Conservation (phyloP, 768 basidiomycete genomes). For the Trametes villosa region DNA sequence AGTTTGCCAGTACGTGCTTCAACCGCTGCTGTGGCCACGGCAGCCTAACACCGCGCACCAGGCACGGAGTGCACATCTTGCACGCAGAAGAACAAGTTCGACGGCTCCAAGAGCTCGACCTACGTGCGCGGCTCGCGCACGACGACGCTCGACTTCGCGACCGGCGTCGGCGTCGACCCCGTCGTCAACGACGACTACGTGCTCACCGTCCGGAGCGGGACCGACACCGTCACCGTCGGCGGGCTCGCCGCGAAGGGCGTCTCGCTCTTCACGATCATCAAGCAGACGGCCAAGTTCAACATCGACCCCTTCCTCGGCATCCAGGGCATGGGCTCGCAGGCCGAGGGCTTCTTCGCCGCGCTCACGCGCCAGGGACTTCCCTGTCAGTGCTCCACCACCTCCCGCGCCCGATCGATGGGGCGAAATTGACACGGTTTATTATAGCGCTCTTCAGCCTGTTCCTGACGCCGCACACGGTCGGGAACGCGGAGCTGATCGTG, state of each 20-base stretch:
- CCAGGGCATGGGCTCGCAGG: slow-evolving; percentile 55
- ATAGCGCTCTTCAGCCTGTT: slow-evolving; percentile 55
- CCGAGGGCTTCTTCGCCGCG: slow-evolving; percentile 54
- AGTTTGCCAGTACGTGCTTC: slow-evolving; percentile 47
- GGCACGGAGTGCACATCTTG: slow-evolving; percentile 52
- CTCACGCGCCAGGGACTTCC: slow-evolving; percentile 54
- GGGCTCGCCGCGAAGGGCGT: slow-evolving; percentile 44
- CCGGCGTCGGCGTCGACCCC: slow-evolving; percentile 58
- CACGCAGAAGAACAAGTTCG: slow-evolving; percentile 49
- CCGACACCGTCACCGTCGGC: slow-evolving; percentile 55
- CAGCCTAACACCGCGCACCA: slow-evolving; percentile 18
- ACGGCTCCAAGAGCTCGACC: slow-evolving; percentile 53
- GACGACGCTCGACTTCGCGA: slow-evolving; percentile 53
- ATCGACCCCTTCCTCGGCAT: slow-evolving; percentile 63
- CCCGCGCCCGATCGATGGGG: neutral
- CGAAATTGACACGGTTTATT: neutral
- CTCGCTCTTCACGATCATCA: slow-evolving; percentile 53
- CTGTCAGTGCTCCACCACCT: slow-evolving; percentile 37
- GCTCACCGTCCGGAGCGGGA: slow-evolving; percentile 48
- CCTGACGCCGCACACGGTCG: slow-evolving; percentile 44
- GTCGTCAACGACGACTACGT: slow-evolving; percentile 52
- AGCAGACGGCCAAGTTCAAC: slow-evolving; percentile 55
- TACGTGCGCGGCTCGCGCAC: slow-evolving; percentile 50
- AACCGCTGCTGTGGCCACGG: neutral
- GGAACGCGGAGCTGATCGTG: slow-evolving; percentile 53